Conservation (phyloP, 495 filamentous ascomycete species). For the Aspergillus coremiiformis region DNA sequence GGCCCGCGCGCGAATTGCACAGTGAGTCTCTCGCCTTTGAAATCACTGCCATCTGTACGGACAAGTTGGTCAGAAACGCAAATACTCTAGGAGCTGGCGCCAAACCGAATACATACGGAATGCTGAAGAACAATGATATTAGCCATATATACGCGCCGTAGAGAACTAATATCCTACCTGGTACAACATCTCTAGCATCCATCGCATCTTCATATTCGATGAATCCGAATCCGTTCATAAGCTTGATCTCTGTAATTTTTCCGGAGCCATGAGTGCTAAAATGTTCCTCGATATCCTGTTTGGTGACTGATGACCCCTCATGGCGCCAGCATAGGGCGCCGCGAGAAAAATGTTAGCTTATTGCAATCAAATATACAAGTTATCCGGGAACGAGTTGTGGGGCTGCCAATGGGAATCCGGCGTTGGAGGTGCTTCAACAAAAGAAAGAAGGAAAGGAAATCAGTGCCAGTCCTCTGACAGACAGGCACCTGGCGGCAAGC, state of each 20-base stretch:
- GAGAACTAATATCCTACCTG: constrained; percentile 55
- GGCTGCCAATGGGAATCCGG: constrained; percentile 16
- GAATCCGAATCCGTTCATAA: constrained; percentile 99
- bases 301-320: constrained; percentile 60
- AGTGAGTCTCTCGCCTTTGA: constrained; percentile 93
- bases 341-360: constrained; percentile 23
- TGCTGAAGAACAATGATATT: constrained; percentile 27
- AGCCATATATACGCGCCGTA: constrained; percentile 4
- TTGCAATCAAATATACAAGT: constrained; percentile 9
- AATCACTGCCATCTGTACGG: constrained; percentile 82
- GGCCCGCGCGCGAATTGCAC: constrained; percentile 96
- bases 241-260: constrained; percentile 96
- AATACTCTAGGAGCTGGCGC: constrained; percentile 1
- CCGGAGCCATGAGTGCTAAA: constrained; percentile 93
- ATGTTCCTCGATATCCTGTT: constrained; percentile 91
- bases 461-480: constrained; percentile 7
- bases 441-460: background rate
- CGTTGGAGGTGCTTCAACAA: background rate
- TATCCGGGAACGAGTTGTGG: constrained; percentile 18
- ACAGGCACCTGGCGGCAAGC: background rate
- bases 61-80: constrained; percentile 13
- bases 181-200: constrained; percentile 95
- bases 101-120: constrained; percentile 42
- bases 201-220: constrained; percentile 97
- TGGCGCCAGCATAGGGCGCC: constrained; percentile 19